A percentile compares a stretch with the other conserved stretches of the same genome.
Conservation (phyloP, 768 basidiomycete genomes). For the Kondoa malvinella region DNA sequence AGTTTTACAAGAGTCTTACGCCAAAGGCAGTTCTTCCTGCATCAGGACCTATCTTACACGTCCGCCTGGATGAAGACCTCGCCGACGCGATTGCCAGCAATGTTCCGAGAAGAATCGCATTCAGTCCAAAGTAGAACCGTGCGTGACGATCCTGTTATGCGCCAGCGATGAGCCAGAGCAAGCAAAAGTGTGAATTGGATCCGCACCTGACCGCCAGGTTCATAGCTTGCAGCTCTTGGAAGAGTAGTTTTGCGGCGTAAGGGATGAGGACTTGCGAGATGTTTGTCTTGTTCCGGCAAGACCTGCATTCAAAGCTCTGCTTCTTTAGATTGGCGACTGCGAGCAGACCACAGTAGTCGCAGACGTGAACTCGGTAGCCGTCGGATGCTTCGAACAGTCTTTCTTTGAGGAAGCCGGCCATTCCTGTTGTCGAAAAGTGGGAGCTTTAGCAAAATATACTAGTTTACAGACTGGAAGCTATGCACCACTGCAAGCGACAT, state of each 20-base stretch:
- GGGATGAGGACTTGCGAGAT: constrained; percentile 46
- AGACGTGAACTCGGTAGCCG: constrained; percentile 51
- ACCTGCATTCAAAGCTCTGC: constrained; percentile 94
- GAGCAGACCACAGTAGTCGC: constrained; percentile 88
- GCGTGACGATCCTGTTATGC: neutral
- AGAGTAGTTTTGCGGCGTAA: constrained; percentile 87
- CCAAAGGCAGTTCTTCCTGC: too few species aligned
- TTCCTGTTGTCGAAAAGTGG: constrained; percentile 57
- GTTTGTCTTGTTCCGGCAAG: constrained; percentile 82
- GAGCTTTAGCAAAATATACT: neutral
- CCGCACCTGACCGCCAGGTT: constrained; percentile 66
- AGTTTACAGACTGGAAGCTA: too few species aligned
- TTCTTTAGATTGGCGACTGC: constrained; percentile 99
- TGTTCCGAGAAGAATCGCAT: too few species aligned
- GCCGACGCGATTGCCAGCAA: too few species aligned
- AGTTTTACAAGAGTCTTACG: too few species aligned
- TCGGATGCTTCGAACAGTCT: constrained; percentile 42
- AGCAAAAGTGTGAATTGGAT: constrained; percentile 1
- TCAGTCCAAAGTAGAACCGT: too few species aligned
- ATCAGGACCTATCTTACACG: too few species aligned
- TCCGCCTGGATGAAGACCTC: too few species aligned
- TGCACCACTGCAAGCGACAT: neutral
- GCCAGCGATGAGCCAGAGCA: too few species aligned
- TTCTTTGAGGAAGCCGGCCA: constrained; percentile 94
- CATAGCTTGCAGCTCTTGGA: constrained; percentile 93